Evolutionary conservation across 768 basidiomycete species (phyloP), one percentile per base, ranked within the genome.

Genomic region (Tephrocybe rancida): DNA sequence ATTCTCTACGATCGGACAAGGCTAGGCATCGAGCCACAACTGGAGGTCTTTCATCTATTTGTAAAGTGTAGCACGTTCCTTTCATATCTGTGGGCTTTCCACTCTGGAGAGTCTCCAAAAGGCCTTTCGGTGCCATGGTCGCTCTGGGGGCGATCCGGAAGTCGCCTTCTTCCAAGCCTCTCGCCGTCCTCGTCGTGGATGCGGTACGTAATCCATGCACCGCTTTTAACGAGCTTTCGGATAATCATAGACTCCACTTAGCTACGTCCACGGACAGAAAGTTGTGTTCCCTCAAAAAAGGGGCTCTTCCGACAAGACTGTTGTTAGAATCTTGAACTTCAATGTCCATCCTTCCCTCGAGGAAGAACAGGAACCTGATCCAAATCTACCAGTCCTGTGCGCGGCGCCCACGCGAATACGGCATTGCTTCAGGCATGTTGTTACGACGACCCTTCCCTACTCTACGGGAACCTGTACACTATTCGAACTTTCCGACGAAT

Each of bases 131-230:
- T 50, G 14, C 43, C 29, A 11, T 55, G 54, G 54, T 1, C 24
- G 2, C 18, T 13, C 10, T 50, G 54, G 44, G 48, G 48, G n/a
- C 54, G 43, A 14, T 9, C 5, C 7, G 24, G 29, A 21, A 45
- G 48, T 29, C 48, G 54, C 3, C 9, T 44, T 3, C 21, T 49
- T 27, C 11, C 42, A 32, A 24, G 30, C 9, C 16, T 44, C 24
- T 16, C 21, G 13, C 29, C 47, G 19, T 49, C 48, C 79, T 76
- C 68, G 74, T 77, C 45, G 32, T 46, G 45, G 45, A 4, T 37
- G 22, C 32, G 46, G 46, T 47, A 37, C 21, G 46, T 37, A 21
- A 5, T 16, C 14, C 18, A 9, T 22, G 18, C 4, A 7, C 21
- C 10, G 5, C 18, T 22, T 6, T 7, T 8, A 41, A 21, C 18